Base-by-base conservation (phyloP, 345 rosid species). In the Passiflora organensis region DNA sequence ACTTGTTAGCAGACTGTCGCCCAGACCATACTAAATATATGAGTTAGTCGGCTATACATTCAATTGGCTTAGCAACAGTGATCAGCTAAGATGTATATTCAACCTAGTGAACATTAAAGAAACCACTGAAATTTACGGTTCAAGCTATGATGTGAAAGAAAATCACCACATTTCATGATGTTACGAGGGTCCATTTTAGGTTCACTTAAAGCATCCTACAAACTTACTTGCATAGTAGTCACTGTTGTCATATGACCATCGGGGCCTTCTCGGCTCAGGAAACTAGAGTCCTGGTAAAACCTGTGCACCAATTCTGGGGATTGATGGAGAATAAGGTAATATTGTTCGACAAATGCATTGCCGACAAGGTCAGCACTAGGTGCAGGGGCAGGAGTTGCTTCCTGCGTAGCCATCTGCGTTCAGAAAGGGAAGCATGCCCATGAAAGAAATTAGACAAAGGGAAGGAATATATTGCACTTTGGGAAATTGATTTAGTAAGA, bases 241-340 rank as follows among this genome's bases (percentile, higher is more conserved):
- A 74, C 82, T 1, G 78, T 55, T 42, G 66, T 76, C 80, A 75
- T 78, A 13, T 37, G 51, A 18, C 89, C 87, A 64, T 78, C 68
- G 0, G 66, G 55, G 63, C 65, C 75, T 0, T 91, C 84, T 22
- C 91, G 62, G 69, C 78, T 72, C 15, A 86, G 51, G 23, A 60
- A 65, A 54, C 95, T 86, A 0, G 51, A 53, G 54, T 84, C 87
- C 12, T 70, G 81, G 65, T 89, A 89, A 68, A 86, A 86, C 46
- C 39, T 77, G 52, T 78, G 76, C 43, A 72, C 87, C 17, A 60
- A 37, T 0, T 51, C 59, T 0, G 91, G 83, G 0, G 72, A 62
- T 16, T 62, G 42, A 23, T 69, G 77, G 19, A 84, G 78, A 46
- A 77, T 52, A 56, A 48, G 51, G 55, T 86, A 89, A 48, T 83